These are phyloP conservation scores for Ophiostoma perfectum DNA, from an alignment of 2,329 filamentous ascomycete genomes.

Conservation along the genomic window DNA sequence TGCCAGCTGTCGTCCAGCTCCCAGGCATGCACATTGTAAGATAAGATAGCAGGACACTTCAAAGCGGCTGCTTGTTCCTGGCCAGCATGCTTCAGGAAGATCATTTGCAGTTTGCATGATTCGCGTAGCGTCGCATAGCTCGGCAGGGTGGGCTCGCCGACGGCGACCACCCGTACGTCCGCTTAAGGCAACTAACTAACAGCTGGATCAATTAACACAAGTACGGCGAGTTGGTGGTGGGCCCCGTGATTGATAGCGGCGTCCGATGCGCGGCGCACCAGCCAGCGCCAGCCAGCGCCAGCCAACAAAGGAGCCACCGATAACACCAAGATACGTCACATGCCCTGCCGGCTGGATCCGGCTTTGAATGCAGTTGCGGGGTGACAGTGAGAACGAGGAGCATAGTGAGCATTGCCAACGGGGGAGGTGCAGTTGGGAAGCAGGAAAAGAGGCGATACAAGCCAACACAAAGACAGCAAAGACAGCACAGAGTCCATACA, in stretches of 20 bases:
- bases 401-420: slow-evolving; percentile 14
- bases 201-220: neutral
- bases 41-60: no score
- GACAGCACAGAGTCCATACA: neutral
- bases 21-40: no score
- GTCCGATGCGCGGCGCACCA: slow-evolving; percentile 15
- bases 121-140: slow-evolving; percentile 4
- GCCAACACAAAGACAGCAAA: neutral
- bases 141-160: slow-evolving; percentile 1
- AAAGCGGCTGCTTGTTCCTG: neutral
- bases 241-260: slow-evolving; percentile 23
- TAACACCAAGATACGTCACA: slow-evolving; percentile 22
- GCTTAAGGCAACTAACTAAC: slow-evolving; percentile 14
- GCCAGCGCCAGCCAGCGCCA: neutral
- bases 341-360: slow-evolving; percentile 20
- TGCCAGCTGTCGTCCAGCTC: no score
- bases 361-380: neutral
- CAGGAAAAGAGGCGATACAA: neutral
- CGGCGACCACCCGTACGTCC: slow-evolving; percentile 16
- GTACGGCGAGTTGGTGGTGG: neutral
- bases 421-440: no score
- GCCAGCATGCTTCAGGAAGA: neutral
- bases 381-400: neutral
- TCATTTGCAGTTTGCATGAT: neutral
- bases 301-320: slow-evolving; percentile 15